Evolutionary conservation across 208 protist species (phyloP).

Genomic region (Naegleria lovaniensis): DNA sequence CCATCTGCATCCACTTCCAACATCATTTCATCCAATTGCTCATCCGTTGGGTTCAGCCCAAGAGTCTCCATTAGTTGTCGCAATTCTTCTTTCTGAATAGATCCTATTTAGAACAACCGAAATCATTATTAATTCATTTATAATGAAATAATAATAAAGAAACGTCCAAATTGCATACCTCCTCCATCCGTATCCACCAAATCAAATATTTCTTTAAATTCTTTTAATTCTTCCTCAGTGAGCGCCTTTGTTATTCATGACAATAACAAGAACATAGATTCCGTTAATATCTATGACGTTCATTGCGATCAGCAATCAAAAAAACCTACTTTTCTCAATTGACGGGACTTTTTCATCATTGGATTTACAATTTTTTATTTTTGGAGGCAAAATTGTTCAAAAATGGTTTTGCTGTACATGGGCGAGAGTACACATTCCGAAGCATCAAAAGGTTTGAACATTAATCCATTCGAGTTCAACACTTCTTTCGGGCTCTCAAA

Average conservation of each 20-base stretch:
- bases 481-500: background rate
- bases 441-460: background rate
- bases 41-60: slow-evolving; percentile 67
- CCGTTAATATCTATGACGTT: too few species aligned
- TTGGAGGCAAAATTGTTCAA: too few species aligned
- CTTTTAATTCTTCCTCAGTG: slow-evolving; percentile 49
- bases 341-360: background rate
- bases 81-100: slow-evolving; percentile 66
- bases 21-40: slow-evolving; percentile 72
- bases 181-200: slow-evolving; percentile 70
- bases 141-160: too few species aligned
- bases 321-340: background rate
- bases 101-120: background rate
- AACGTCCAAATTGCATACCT: background rate
- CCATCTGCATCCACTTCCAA: slow-evolving; percentile 53
- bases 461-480: background rate
- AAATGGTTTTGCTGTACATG: background rate
- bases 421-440: background rate
- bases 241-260: too few species aligned
- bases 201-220: slow-evolving; percentile 84
- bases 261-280: too few species aligned
- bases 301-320: background rate
- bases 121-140: background rate
- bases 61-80: slow-evolving; percentile 72
- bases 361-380: background rate